phyloP scores from a whole-genome alignment of 208 protist species.

The Tritrichomonas foetus region DNA sequence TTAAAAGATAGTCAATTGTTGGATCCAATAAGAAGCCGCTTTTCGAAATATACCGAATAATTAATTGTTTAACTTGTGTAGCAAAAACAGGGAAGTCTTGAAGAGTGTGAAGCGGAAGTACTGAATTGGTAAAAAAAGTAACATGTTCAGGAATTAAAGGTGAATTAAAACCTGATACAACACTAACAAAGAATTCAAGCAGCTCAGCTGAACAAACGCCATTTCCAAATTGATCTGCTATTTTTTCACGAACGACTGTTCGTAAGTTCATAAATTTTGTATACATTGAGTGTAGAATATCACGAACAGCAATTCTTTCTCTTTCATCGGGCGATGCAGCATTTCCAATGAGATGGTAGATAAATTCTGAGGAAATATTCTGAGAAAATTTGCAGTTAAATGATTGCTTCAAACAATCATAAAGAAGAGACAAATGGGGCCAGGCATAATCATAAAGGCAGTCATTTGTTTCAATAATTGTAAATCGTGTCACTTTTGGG shows the following conservation, averaged over 20 bases:
- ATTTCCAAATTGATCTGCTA: neutral
- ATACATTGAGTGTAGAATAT: slow-evolving; percentile 7
- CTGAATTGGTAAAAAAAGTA: neutral
- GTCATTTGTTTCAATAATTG: neutral
- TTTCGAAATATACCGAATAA: neutral
- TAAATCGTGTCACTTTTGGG: neutral
- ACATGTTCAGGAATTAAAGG: neutral
- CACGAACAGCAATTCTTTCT: neutral
- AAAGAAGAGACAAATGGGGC: neutral
- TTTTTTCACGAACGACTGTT: neutral
- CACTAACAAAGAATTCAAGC: slow-evolving; percentile 9
- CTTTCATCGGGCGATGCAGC: neutral
- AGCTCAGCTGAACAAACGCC: neutral
- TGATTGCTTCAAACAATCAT: neutral
- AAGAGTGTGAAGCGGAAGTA: neutral
- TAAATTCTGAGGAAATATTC: neutral
- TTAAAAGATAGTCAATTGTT: neutral
- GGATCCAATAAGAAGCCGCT: neutral
- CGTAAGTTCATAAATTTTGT: slow-evolving; percentile 14
- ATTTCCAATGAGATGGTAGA: neutral
- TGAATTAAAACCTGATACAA: neutral
- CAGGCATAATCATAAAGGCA: neutral
- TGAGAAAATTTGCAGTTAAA: neutral
- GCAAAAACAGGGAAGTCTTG: neutral
- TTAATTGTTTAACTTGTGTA: neutral